These are phyloP conservation scores for Trametes cingulata DNA, from an alignment of 768 basidiomycete genomes.

Conservation along the genomic window DNA sequence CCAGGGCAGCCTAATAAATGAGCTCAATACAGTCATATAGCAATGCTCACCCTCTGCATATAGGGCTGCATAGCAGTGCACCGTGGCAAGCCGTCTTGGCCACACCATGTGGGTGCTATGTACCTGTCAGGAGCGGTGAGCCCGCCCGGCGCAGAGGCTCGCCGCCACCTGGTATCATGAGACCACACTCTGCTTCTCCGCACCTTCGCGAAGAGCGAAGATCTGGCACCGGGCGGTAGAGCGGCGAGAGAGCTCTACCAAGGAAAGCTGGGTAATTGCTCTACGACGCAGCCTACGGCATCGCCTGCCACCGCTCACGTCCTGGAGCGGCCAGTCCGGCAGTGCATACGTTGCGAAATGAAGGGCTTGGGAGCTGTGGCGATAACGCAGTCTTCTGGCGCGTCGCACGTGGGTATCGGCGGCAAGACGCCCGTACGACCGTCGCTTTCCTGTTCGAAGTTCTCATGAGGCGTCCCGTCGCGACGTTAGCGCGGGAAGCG, in stretches of 20 bases:
- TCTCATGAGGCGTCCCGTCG: not conserved
- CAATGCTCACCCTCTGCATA: not conserved
- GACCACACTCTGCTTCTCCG: conserved; percentile 7
- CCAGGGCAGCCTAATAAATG: not conserved
- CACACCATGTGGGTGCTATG: not conserved
- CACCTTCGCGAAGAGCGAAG: conserved; percentile 7
- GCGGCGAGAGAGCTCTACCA: not conserved
- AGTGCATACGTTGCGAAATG: not conserved
- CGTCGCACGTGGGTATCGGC: not conserved
- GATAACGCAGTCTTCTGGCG: not conserved
- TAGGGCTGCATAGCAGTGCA: not conserved
- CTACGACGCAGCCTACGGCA: conserved; percentile 1
- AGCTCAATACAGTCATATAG: not conserved
- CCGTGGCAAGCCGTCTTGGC: not conserved
- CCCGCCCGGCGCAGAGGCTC: not conserved
- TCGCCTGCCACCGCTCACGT: not conserved
- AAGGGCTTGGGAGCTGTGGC: not conserved
- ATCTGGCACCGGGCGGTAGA: not conserved
- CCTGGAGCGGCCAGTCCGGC: not conserved
- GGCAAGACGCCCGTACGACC: not conserved
- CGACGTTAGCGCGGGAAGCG: not conserved
- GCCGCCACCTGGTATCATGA: conserved; percentile 4
- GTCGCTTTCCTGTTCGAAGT: not conserved
- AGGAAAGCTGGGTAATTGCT: not conserved
- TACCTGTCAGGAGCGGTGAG: not conserved